Evolutionary conservation across 768 basidiomycete species (phyloP), one percentile per base, ranked within the genome.

Genomic region (Omphalotus guepiniiformis): DNA sequence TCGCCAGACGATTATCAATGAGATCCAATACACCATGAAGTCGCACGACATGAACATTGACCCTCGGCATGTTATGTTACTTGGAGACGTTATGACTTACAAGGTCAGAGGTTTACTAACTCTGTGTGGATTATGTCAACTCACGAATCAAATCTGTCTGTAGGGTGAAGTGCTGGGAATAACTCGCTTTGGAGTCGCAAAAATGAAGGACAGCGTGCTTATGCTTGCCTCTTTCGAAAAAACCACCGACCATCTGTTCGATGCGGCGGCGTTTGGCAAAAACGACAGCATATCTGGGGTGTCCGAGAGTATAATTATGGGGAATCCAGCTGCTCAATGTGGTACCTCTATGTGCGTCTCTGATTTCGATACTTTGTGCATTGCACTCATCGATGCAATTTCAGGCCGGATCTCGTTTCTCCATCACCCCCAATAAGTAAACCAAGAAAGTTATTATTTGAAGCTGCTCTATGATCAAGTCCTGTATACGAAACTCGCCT

Each of bases 201-300:
- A 97, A 72, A 98, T 98, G 93, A 98, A 98, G 66, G 96, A 99
- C 66, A 93, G 91, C 58, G 94, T 97, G 1, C 80, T 99, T 58
- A 99, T 98, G 96, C 73, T 98, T 58, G 96, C 96, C 8, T 96
- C 93, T 21, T 99, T 99, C 66, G 96, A 99, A 69, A 98, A 98
- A 73, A 98, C 96, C 13, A 99, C 96, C 12, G 96, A 99, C 71
- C 96, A 99, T 65, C 70, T 99, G 50, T 99, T 99, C 68, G 93
- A 99, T 60, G 96, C 96, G 2, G 87, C 96, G 8, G 90, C 96
- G 2, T 94, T 87, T 63, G 92, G 93, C 9, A 98, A 98, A 67
- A 92, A 83, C 41, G 96, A 99, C 60, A 81, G 79, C 48, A 96
- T 99, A 45, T 85, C 91, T 25, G 96, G 96, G 42, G 95, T 99